Evolutionary conservation across 768 basidiomycete genomes (phyloP).

Genomic region (Rossbeevera mucosa): DNA sequence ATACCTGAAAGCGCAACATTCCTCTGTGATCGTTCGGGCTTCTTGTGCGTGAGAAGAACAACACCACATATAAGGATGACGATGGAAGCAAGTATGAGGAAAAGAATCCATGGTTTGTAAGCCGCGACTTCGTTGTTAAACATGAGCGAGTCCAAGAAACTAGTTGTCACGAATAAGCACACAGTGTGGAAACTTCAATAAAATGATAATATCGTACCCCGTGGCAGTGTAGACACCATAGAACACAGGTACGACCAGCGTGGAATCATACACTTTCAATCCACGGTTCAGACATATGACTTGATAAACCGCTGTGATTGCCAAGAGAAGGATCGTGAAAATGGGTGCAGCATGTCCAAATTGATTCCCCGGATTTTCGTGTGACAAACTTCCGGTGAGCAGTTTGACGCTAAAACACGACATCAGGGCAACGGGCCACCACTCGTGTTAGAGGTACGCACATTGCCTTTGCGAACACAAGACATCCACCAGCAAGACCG

Average conservation of each 20-base stretch:
- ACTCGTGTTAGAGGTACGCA: constrained; percentile 11
- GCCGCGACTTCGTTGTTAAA: constrained; percentile 85
- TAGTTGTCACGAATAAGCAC: constrained; percentile 18
- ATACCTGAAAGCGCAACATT: constrained; percentile 26
- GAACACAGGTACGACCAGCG: constrained; percentile 89
- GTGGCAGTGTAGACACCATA: constrained; percentile 88
- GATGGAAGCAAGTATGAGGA: constrained; percentile 85
- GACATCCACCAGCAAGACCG: constrained; percentile 79
- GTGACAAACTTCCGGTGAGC: constrained; percentile 69
- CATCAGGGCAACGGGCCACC: constrained; percentile 5
- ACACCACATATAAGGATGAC: constrained; percentile 85
- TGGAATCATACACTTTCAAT: constrained; percentile 85
- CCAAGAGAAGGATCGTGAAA: constrained; percentile 60
- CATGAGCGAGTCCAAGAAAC: constrained; percentile 61
- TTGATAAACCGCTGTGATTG: constrained; percentile 77
- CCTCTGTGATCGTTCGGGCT: constrained; percentile 52
- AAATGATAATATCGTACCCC: constrained; percentile 58
- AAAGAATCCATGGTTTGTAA: constrained; percentile 85
- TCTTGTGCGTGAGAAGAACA: constrained; percentile 90
- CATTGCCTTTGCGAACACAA: constrained; percentile 71
- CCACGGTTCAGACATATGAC: constrained; percentile 91
- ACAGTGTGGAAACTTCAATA: neutral
- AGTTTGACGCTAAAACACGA: constrained; percentile 63
- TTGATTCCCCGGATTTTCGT: constrained; percentile 80
- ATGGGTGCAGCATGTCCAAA: constrained; percentile 80